These are phyloP conservation scores for Aspergillus sp. DNA, from an alignment of 2,329 filamentous ascomycete genomes.

Conservation along the genomic window DNA sequence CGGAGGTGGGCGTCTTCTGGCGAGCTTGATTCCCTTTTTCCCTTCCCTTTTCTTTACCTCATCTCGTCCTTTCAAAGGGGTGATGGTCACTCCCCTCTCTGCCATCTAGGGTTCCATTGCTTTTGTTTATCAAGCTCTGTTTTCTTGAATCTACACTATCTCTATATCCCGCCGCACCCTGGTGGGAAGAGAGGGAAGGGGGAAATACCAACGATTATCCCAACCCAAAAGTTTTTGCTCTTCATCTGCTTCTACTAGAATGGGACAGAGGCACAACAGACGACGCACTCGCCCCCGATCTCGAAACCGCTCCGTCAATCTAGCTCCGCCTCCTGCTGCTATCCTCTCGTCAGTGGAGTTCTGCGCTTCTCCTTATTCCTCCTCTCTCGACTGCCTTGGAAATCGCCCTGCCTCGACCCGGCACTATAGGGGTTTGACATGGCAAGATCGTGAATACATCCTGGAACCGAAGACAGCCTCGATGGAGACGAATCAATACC, in stretches of 20 bases:
- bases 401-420: conserved; percentile 39
- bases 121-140: conserved; percentile 4
- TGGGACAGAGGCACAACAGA: conserved; percentile 50
- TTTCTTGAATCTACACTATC: conserved; percentile 1
- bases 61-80: conserved; percentile 38
- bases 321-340: conserved; percentile 20
- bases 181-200: conserved; percentile 5
- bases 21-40: conserved; percentile 8
- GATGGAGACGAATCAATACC: conserved; percentile 43
- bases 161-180: conserved; percentile 1
- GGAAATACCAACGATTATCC: conserved; percentile 8
- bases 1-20: conserved; percentile 10
- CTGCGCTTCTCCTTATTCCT: conserved; percentile 8
- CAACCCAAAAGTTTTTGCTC: conserved; percentile 10
- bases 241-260: conserved; percentile 26
- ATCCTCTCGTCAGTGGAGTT: conserved; percentile 19
- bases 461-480: conserved; percentile 29
- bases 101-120: conserved; percentile 14
- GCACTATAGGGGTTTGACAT: conserved; percentile 43
- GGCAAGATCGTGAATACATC: conserved; percentile 38
- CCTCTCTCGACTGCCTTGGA: conserved; percentile 23
- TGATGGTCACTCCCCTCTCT: conserved; percentile 39
- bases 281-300: conserved; percentile 45
- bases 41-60: conserved; percentile 23
- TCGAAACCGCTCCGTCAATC: conserved; percentile 32